Conservation (phyloP, 2,329 filamentous ascomycete species). For the Coniella lustricola region DNA sequence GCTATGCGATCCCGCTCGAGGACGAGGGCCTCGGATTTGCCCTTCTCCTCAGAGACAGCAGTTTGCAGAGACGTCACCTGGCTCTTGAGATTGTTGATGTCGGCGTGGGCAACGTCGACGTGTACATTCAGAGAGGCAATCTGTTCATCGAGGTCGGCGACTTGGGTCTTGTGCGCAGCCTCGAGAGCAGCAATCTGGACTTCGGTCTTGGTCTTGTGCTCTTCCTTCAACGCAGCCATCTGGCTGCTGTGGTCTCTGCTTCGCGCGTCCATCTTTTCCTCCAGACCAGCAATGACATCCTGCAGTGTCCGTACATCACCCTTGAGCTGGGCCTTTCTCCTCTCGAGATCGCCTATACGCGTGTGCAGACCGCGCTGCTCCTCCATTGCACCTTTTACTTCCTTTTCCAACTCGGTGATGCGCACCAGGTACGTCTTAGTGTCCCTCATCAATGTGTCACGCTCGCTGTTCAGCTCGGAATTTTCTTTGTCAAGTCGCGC, state of each 20-base stretch:
- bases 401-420: constrained; percentile 18
- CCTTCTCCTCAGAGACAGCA: neutral
- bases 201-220: constrained; percentile 10
- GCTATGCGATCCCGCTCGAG: constrained; percentile 8
- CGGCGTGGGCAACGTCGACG: constrained; percentile 11
- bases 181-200: constrained; percentile 2
- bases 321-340: constrained; percentile 3
- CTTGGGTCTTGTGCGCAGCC: constrained; percentile 2
- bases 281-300: constrained; percentile 5
- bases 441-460: constrained; percentile 11
- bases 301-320: constrained; percentile 6
- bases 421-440: constrained; percentile 11
- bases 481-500: constrained; percentile 16
- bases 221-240: constrained; percentile 7
- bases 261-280: constrained; percentile 4
- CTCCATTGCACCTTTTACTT: constrained; percentile 14
- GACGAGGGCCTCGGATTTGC: constrained; percentile 5
- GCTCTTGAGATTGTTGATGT: constrained; percentile 8
- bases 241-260: constrained; percentile 10
- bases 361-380: constrained; percentile 10
- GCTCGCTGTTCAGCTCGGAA: constrained; percentile 2
- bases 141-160: constrained; percentile 11
- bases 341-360: constrained; percentile 17
- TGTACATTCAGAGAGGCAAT: constrained; percentile 12
- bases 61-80: constrained; percentile 2